phyloP scores from a whole-genome alignment of 2,329 filamentous ascomycete genomes.

The Coniella vitis region DNA sequence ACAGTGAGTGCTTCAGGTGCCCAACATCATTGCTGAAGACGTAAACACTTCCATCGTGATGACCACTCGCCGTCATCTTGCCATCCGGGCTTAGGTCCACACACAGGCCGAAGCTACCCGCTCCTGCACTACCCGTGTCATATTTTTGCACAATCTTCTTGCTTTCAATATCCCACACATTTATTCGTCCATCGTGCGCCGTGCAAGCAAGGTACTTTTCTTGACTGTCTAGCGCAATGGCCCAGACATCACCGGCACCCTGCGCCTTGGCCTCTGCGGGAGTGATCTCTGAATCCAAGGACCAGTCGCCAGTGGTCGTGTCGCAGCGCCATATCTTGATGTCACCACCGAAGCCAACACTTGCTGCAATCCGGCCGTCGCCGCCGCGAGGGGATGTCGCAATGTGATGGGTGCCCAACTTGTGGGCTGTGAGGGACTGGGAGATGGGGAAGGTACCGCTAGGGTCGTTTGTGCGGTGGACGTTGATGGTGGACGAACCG shows the following conservation, averaged over 20 bases:
- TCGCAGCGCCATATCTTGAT: conserved; percentile 73
- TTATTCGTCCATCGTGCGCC: conserved; percentile 79
- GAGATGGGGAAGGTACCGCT: conserved; percentile 59
- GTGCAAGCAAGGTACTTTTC: conserved; percentile 81
- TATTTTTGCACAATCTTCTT: conserved; percentile 58
- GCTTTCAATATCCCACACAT: conserved; percentile 70
- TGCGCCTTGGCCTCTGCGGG: conserved; percentile 22
- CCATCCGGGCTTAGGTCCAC: conserved; percentile 78
- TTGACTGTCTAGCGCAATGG: conserved; percentile 75
- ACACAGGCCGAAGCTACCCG: conserved; percentile 79
- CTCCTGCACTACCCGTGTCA: conserved; percentile 54
- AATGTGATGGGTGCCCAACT: conserved; percentile 86
- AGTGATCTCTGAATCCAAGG: conserved; percentile 38
- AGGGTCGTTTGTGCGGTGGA: conserved; percentile 67
- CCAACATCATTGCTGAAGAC: conserved; percentile 92
- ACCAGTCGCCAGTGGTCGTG: conserved; percentile 54
- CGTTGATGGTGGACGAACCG: conserved; percentile 72
- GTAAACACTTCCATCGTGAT: conserved; percentile 87
- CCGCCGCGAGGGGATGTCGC: conserved; percentile 49
- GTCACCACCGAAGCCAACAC: conserved; percentile 83
- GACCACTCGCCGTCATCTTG: conserved; percentile 80
- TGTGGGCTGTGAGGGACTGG: conserved; percentile 79
- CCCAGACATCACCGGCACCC: conserved; percentile 66
- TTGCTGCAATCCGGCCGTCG: conserved; percentile 68
- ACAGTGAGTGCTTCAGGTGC: conserved; percentile 76